phyloP scores from a whole-genome alignment of 2,329 filamentous ascomycete species.

The Calonectria pseudoreteaudii region DNA sequence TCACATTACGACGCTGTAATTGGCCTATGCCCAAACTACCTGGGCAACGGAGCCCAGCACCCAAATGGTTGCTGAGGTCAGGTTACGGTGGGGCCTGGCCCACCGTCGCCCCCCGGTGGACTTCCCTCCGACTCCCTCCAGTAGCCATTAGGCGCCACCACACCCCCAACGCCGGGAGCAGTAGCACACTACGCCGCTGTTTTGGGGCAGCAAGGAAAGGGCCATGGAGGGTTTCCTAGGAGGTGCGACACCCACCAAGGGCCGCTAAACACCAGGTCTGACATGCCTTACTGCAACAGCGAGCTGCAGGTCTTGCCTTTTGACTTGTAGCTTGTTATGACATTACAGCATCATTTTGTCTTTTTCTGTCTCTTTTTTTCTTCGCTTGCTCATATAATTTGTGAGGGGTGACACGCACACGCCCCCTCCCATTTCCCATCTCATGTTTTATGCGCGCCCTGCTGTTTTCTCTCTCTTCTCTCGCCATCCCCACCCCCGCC shows the following conservation, averaged over 20 bases:
- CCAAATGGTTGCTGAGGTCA: constrained; percentile 17
- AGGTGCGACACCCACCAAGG: neutral
- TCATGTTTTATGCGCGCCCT: neutral
- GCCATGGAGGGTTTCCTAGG: neutral
- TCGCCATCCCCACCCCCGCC: constrained; percentile 3
- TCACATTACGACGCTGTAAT: constrained; percentile 11
- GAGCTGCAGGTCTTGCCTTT: constrained; percentile 9
- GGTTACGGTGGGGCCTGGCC: constrained; percentile 20
- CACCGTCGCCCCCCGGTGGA: constrained; percentile 22
- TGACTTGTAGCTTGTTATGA: neutral
- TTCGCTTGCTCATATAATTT: neutral
- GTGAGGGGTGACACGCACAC: neutral
- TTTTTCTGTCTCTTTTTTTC: neutral
- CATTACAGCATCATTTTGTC: neutral
- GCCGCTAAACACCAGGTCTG: constrained; percentile 9
- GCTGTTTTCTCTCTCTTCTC: neutral
- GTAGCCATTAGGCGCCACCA: neutral
- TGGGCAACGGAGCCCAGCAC: neutral
- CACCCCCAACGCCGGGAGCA: neutral
- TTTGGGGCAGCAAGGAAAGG: neutral
- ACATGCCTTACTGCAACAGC: neutral
- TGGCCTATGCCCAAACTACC: neutral
- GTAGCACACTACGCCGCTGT: neutral
- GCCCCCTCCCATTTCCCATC: neutral
- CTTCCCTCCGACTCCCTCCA: constrained; percentile 12